phyloP scores from a whole-genome alignment of 306 rosid species.

The Phaseolus lunatus region DNA sequence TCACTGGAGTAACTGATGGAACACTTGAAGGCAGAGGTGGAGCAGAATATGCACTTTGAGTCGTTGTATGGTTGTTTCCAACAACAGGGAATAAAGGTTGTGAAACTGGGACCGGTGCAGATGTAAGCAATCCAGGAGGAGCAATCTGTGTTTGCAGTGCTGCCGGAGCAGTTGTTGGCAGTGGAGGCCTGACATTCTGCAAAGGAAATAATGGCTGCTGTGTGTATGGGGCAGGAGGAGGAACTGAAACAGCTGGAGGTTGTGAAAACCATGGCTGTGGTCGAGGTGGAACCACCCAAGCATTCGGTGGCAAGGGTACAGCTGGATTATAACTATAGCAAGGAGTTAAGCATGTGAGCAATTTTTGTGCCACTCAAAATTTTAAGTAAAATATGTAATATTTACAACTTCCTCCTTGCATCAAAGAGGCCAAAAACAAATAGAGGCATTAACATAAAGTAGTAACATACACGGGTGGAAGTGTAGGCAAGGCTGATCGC shows the following conservation, averaged over 20 bases:
- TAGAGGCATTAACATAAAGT: constrained; percentile 4
- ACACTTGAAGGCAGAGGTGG: constrained; percentile 63
- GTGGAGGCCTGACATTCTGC: constrained; percentile 80
- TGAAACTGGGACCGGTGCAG: constrained; percentile 76
- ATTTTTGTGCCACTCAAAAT: neutral
- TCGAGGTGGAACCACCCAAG: constrained; percentile 84
- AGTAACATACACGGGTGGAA: constrained; percentile 77
- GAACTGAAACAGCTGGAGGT: constrained; percentile 72
- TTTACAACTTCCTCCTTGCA: constrained; percentile 18
- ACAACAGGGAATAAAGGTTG: constrained; percentile 98
- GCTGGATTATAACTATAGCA: constrained; percentile 74
- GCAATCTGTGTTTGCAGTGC: constrained; percentile 66
- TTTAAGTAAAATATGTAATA: constrained; percentile 19
- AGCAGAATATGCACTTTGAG: constrained; percentile 72
- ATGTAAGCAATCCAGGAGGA: constrained; percentile 84
- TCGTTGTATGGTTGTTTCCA: constrained; percentile 65
- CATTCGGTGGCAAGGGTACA: constrained; percentile 63
- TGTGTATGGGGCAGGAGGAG: constrained; percentile 72
- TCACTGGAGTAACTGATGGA: constrained; percentile 54
- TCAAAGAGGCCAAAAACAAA: neutral
- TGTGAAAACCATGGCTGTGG: constrained; percentile 92
- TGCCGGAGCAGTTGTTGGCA: constrained; percentile 62
- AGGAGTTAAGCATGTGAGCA: neutral
- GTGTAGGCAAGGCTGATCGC: constrained; percentile 63
- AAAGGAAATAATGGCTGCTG: constrained; percentile 98